These are phyloP conservation scores for Simmondsia chinensis DNA, from an alignment of 148 eudicot genomes.

Conservation along the genomic window DNA sequence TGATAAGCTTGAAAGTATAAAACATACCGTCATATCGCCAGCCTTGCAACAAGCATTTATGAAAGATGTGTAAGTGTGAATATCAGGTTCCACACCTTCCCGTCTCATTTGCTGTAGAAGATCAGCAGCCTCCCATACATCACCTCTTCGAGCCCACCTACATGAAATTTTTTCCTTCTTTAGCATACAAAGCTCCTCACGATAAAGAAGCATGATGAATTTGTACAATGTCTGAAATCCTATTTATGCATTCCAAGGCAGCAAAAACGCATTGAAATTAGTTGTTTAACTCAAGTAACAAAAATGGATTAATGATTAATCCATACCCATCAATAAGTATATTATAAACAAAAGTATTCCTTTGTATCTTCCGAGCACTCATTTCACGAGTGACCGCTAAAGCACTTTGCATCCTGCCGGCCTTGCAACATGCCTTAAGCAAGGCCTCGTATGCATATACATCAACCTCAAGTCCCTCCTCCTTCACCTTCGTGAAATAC, in stretches of 20 bases:
- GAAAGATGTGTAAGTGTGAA: constrained; percentile 93
- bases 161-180: too few relatives aligned
- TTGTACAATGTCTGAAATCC: neutral
- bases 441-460: constrained; percentile 85
- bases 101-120: constrained; percentile 89
- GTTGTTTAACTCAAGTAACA: too few relatives aligned
- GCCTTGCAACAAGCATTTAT: constrained; percentile 96
- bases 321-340: constrained; percentile 92
- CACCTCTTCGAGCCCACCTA: constrained; percentile 99
- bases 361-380: constrained; percentile 66
- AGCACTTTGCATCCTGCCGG: constrained; percentile 99
- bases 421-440: constrained; percentile 94
- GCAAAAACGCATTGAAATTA: too few relatives aligned
- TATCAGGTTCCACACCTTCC: constrained; percentile 85
- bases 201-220: neutral
- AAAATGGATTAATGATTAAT: neutral
- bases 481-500: constrained; percentile 71
- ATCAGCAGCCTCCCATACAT: constrained; percentile 99
- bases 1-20: neutral
- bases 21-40: constrained; percentile 91
- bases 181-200: neutral
- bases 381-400: constrained; percentile 92
- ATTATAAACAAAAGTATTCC: constrained; percentile 86
- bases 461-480: constrained; percentile 84
- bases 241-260: neutral